Conservation (phyloP, 139 green algal genomes). For the Chlamydomonas eustigma region DNA sequence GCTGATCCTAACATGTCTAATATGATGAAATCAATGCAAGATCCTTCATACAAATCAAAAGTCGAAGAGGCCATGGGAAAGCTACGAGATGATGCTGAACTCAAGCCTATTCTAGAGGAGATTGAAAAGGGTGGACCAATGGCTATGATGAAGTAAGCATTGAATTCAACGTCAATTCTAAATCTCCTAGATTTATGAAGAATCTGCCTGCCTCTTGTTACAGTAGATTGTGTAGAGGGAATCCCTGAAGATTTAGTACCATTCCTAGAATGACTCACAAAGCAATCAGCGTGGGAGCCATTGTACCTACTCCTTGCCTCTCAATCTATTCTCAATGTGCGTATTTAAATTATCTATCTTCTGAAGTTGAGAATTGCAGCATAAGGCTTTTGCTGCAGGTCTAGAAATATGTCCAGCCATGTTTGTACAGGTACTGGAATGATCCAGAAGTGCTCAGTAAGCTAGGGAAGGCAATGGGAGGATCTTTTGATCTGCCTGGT, state of each 20-base stretch:
- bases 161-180: too few relatives aligned
- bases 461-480: conserved; percentile 78
- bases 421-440: conserved; percentile 81
- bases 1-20: conserved; percentile 62
- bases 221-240: too few relatives aligned
- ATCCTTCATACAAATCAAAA: conserved; percentile 57
- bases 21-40: conserved; percentile 71
- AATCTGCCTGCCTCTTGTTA: too few relatives aligned
- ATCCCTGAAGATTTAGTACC: too few relatives aligned
- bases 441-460: conserved; percentile 89
- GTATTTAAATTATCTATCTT: too few relatives aligned
- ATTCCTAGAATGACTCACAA: too few relatives aligned
- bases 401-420: neutral
- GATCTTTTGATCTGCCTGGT: conserved; percentile 42
- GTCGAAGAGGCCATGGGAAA: conserved; percentile 60
- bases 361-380: neutral
- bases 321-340: too few relatives aligned
- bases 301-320: too few relatives aligned
- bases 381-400: neutral
- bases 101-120: conserved; percentile 88
- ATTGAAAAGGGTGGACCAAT: conserved; percentile 85
- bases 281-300: too few relatives aligned
- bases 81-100: conserved; percentile 90
- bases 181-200: too few relatives aligned
- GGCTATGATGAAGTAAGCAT: conserved; percentile 97